Evolutionary conservation across 2,329 filamentous ascomycete species (phyloP), one percentile per base, ranked within the genome.

Genomic region (Colletotrichum paranaense): DNA sequence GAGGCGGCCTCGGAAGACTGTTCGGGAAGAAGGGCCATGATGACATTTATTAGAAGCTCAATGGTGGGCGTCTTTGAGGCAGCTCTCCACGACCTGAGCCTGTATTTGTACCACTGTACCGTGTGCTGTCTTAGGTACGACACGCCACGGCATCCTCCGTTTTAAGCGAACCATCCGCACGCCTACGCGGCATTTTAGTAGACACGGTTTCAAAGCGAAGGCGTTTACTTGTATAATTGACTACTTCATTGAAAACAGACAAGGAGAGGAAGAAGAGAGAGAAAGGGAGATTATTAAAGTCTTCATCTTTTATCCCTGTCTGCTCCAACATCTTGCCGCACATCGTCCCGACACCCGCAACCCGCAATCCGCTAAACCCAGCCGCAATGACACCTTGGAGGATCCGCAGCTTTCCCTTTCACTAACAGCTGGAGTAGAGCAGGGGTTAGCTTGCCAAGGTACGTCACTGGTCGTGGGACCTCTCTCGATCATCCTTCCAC

Each of bases 1-100:
- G 80, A n/a, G 79, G 81, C 7, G 82, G 83, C 22, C 75, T 86
- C 35, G 82, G 81, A 75, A 80, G 80, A 52, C 77, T 86, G 7
- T 86, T 86, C 75, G 78, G 81, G 22, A 82, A 79, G 76, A 82
- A 77, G 24, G 62, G 46, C 32, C 59, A 74, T 22, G 72, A 68
- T 74, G 58, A 72, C 32, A 30, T 32, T 11, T 32, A 26, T 3
- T 42, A 42, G 38, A 42, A 30, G 46, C 19, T n/a, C 19, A 16
- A 16, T 19, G 24, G 52, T n/a, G n/a, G 32, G 16, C 30, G 28
- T 32, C 12, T 3, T 14, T 57, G 7, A 46, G 22, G 14, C 66
- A 38, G 22, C 22, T 42, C 22, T 26, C 19, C 9, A 22, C 49
- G 16, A 67, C 35, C 35, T 55, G 42, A 24, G n/a, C n/a, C 62